Evolutionary conservation across 23 red algal species (phyloP).

Genomic region (Gracilaria gracilis): DNA sequence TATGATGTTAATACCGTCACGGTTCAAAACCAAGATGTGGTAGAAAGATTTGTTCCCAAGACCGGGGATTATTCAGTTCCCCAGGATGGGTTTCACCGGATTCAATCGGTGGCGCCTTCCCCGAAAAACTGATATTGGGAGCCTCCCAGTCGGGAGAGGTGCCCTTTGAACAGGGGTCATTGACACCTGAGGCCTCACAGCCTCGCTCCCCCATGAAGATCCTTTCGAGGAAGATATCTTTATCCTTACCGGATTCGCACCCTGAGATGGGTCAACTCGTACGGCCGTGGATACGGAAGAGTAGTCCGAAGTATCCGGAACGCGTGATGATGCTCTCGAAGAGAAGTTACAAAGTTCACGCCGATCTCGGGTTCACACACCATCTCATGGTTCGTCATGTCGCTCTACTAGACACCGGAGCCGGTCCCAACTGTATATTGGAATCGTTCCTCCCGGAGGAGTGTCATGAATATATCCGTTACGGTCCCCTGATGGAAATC

Average conservation of each 20-base stretch:
- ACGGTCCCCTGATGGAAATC: slow-evolving; percentile 11
- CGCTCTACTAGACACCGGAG: slow-evolving; percentile 21
- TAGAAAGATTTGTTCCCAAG: no score
- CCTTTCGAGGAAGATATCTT: background rate
- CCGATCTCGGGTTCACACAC: background rate
- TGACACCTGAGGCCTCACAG: background rate
- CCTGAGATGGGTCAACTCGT: background rate
- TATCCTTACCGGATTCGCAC: background rate
- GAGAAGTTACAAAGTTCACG: slow-evolving; percentile 19
- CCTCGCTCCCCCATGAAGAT: slow-evolving; percentile 1
- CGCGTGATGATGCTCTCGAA: slow-evolving; percentile 6
- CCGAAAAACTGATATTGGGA: slow-evolving; percentile 7
- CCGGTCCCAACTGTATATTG: slow-evolving; percentile 12
- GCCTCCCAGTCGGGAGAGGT: background rate
- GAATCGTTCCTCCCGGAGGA: background rate
- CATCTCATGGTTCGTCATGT: background rate
- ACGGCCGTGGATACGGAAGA: background rate
- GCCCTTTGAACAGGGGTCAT: background rate
- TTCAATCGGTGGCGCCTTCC: background rate
- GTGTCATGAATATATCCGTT: background rate
- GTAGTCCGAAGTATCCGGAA: background rate
- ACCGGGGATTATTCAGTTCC: no score
- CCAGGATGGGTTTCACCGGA: no score
- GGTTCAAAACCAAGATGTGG: no score
- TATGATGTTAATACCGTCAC: no score